Percentiles rank a stretch among this genome's conserved stretches.
Conservation (phyloP, 345 rosid species). For the Camelina neglecta region DNA sequence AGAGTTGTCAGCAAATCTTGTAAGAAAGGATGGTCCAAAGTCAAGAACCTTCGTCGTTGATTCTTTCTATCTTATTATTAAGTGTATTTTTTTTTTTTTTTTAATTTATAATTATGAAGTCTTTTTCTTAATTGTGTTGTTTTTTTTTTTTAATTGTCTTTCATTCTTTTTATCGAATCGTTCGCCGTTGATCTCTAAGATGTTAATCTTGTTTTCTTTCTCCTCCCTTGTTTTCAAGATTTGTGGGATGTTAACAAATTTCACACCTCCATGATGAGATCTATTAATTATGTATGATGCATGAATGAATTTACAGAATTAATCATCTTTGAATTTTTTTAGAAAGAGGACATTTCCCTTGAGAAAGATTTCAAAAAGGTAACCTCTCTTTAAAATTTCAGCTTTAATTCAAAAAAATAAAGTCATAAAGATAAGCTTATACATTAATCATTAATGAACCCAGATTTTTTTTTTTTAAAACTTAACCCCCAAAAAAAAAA, state of each 20-base stretch:
- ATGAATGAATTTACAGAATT: not conserved
- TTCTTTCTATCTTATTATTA: not conserved
- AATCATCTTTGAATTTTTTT: too few species aligned
- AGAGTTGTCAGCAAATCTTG: constrained; percentile 76
- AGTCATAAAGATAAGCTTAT: not conserved
- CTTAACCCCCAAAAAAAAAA: too few species aligned
- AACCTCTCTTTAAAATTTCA: not conserved
- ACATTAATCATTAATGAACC: not conserved
- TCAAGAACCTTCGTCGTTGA: constrained; percentile 71
- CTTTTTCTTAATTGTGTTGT: not conserved
- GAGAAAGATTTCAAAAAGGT: too few species aligned
- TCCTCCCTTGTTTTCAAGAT: not conserved
- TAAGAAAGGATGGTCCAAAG: constrained; percentile 92
- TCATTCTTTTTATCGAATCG: too few species aligned
- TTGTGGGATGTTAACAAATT: too few species aligned
- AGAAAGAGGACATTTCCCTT: not conserved
- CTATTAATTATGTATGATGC: not conserved
- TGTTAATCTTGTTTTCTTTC: too few species aligned
- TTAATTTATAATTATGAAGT: too few species aligned
- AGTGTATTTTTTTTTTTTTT: too few species aligned
- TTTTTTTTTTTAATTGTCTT: not conserved
- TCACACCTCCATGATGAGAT: not conserved
- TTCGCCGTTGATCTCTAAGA: too few species aligned
- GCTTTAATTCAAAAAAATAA: not conserved
- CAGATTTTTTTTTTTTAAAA: not conserved